Percentiles rank a stretch among this genome's conserved stretches.
These are phyloP conservation scores for Ganoderma leucocontextum DNA, from an alignment of 1,284 basidiomycete species.

Conservation along the genomic window DNA sequence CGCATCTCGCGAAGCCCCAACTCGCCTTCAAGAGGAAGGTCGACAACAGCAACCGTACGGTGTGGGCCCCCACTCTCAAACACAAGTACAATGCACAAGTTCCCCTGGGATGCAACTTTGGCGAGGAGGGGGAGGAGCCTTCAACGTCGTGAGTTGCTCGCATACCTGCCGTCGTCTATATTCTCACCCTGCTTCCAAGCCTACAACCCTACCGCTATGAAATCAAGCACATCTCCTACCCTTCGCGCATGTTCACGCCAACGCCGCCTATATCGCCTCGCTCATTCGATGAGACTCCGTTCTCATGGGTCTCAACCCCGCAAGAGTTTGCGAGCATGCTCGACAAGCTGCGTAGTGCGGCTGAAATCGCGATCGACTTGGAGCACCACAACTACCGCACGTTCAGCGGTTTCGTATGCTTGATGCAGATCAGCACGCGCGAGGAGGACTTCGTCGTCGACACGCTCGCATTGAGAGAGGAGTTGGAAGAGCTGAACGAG, in stretches of 20 bases:
- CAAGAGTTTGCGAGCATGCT: slow-evolving; percentile 70
- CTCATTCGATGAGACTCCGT: slow-evolving; percentile 75
- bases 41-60: slow-evolving; percentile 61
- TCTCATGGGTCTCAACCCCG: slow-evolving; percentile 77
- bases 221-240: slow-evolving; percentile 76
- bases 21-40: slow-evolving; percentile 66
- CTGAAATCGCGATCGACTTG: slow-evolving; percentile 92
- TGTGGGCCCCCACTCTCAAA: slow-evolving; percentile 67
- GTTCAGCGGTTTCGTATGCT: slow-evolving; percentile 89
- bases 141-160: slow-evolving; percentile 40
- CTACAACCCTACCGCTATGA: slow-evolving; percentile 88
- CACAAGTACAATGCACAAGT: slow-evolving; percentile 86
- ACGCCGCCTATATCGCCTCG: slow-evolving; percentile 56
- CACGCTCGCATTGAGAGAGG: slow-evolving; percentile 79
- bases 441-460: slow-evolving; percentile 91
- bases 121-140: slow-evolving; percentile 52
- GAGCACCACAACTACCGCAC: slow-evolving; percentile 92
- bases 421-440: slow-evolving; percentile 93
- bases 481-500: slow-evolving; percentile 76
- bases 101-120: slow-evolving; percentile 70
- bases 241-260: slow-evolving; percentile 70
- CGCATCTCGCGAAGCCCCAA: slow-evolving; percentile 83
- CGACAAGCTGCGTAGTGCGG: slow-evolving; percentile 66
- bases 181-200: slow-evolving; percentile 35
- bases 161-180: background rate